These are phyloP conservation scores for Colletotrichum sojae DNA, from an alignment of 2,329 filamentous ascomycete species.

Conservation along the genomic window DNA sequence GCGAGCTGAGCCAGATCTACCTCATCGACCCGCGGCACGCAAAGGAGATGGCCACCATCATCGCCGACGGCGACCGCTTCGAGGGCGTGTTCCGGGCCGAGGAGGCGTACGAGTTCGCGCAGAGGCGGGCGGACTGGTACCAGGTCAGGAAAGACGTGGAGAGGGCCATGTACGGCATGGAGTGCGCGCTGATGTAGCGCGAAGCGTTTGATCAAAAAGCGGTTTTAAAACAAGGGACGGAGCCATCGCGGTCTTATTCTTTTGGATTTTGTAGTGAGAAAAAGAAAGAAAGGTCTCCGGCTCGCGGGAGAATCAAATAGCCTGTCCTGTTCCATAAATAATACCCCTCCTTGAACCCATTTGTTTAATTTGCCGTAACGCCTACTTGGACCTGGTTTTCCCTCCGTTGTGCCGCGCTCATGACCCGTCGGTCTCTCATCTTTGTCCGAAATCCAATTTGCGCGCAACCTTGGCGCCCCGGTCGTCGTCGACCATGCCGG, in stretches of 20 bases:
- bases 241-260: slow-evolving; percentile 1
- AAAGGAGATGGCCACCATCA: slow-evolving; percentile 95
- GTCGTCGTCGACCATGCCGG: slow-evolving; percentile 78
- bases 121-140: slow-evolving; percentile 95
- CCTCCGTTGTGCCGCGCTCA: background rate
- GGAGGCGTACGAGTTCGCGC: slow-evolving; percentile 97
- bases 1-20: slow-evolving; percentile 96
- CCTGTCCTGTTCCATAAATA: slow-evolving; percentile 19
- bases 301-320: slow-evolving; percentile 11
- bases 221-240: background rate
- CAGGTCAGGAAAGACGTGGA: slow-evolving; percentile 90
- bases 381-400: slow-evolving; percentile 18
- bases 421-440: slow-evolving; percentile 35
- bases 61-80: slow-evolving; percentile 92
- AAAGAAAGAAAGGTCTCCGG: background rate
- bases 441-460: slow-evolving; percentile 81
- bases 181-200: slow-evolving; percentile 83
- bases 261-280: slow-evolving; percentile 9
- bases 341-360: slow-evolving; percentile 24
- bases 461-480: slow-evolving; percentile 83
- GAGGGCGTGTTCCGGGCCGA: slow-evolving; percentile 93
- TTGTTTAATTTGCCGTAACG: slow-evolving; percentile 25
- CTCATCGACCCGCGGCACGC: slow-evolving; percentile 89
- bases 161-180: slow-evolving; percentile 96
- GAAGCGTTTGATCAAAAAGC: background rate